A percentile compares a stretch with the other conserved stretches of the same genome.
Evolutionary conservation across 495 filamentous ascomycete genomes (phyloP).

Genomic region (Neohortaea acidophila): DNA sequence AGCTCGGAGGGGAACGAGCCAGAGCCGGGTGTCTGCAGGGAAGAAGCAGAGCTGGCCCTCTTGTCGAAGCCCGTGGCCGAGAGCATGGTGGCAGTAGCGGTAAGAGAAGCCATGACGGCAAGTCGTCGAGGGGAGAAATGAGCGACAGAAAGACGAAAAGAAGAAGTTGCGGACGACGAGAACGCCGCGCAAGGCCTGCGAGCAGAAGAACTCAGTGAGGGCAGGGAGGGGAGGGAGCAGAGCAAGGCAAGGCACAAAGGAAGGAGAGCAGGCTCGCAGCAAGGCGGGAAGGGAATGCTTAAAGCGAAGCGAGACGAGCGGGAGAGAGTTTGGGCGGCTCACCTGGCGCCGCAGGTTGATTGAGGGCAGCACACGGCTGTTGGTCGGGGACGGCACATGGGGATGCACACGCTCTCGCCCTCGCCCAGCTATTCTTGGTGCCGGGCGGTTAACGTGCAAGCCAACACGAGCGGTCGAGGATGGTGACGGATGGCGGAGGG

Average conservation of each 20-base stretch:
- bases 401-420: slow-evolving; percentile 5
- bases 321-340: too few species aligned
- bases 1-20: slow-evolving; percentile 69
- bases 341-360: slow-evolving; percentile 8
- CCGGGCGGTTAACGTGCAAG: slow-evolving; percentile 9
- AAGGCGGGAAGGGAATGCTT: background rate
- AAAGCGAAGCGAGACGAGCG: too few species aligned
- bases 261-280: slow-evolving; percentile 6
- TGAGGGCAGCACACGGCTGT: slow-evolving; percentile 11
- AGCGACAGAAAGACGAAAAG: slow-evolving; percentile 15
- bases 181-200: slow-evolving; percentile 16
- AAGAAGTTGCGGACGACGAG: slow-evolving; percentile 14
- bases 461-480: too few species aligned
- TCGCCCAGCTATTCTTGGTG: slow-evolving; percentile 14
- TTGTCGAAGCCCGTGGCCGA: slow-evolving; percentile 32
- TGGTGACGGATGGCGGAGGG: too few species aligned
- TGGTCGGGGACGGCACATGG: slow-evolving; percentile 10
- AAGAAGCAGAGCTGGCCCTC: slow-evolving; percentile 37
- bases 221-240: slow-evolving; percentile 5
- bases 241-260: background rate
- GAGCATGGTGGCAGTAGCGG: slow-evolving; percentile 17
- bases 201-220: slow-evolving; percentile 7
- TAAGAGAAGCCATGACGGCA: slow-evolving; percentile 11
- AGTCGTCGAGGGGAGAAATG: slow-evolving; percentile 8
- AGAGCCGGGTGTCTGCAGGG: slow-evolving; percentile 62